Percentiles rank a stretch among this genome's conserved stretches.
Evolutionary conservation across 306 rosid genomes (phyloP).

Genomic region (Sicyos edulis): DNA sequence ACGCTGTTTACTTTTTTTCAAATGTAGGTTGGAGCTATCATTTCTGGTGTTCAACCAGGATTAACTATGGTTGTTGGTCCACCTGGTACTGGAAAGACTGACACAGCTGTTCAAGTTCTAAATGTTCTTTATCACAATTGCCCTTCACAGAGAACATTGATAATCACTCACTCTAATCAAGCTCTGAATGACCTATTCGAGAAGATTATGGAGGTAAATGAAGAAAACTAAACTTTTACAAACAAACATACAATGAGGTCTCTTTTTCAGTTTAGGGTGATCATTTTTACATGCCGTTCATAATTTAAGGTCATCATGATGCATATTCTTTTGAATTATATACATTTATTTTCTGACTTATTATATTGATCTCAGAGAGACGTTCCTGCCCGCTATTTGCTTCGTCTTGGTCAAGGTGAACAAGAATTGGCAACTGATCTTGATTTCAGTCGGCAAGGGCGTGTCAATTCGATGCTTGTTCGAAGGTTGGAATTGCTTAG

Average conservation of each 20-base stretch:
- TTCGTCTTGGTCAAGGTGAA: slow-evolving; percentile 99
- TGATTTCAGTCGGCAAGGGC: slow-evolving; percentile 97
- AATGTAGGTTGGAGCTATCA: slow-evolving; percentile 74
- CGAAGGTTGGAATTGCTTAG: slow-evolving; percentile 76
- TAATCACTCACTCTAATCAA: slow-evolving; percentile 94
- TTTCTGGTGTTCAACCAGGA: slow-evolving; percentile 95
- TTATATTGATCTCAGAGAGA: slow-evolving; percentile 58
- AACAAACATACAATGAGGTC: neutral
- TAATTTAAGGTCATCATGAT: neutral
- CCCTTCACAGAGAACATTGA: slow-evolving; percentile 92
- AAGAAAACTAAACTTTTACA: neutral
- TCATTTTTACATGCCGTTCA: neutral
- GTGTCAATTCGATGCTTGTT: slow-evolving; percentile 96
- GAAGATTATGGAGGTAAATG: slow-evolving; percentile 83
- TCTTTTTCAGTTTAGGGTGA: neutral
- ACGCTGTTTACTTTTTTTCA: neutral
- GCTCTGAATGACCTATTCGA: slow-evolving; percentile 95
- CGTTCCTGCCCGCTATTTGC: slow-evolving; percentile 97
- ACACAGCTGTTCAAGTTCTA: slow-evolving; percentile 95
- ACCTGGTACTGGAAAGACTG: slow-evolving; percentile 99
- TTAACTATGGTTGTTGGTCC: slow-evolving; percentile 99
- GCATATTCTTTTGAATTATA: neutral
- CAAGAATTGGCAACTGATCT: slow-evolving; percentile 98
- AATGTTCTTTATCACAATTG: slow-evolving; percentile 97
- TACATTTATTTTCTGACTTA: slow-evolving; percentile 11